Evolutionary conservation across 129 eudicot genomes (phyloP), one percentile per base, ranked within the genome.

Genomic region (Calendula officinalis): DNA sequence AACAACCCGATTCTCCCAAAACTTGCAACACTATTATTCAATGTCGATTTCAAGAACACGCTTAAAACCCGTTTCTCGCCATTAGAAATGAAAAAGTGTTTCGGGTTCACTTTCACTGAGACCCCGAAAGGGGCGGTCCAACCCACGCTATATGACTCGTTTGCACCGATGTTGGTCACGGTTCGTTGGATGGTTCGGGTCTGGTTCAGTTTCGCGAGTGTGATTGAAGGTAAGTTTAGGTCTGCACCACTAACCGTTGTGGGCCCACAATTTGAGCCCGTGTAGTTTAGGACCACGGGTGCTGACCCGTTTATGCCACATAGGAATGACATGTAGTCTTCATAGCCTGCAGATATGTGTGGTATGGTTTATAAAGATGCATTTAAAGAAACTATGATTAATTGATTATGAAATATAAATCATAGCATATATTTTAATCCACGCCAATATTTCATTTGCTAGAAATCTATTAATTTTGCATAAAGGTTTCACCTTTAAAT

Each of bases 231-330:
- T 68, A 87, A 63, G 73, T 91, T 91, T 27, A 91, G 76, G 84
- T 91, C 95, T 16, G 68, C 58, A 8, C 90, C 94, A 1, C 46
- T 76, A 40, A 47, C 49, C 62, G 66, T 76, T 3, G 78, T 47
- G 47, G 56, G 62, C 32, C 86, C 86, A 68, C 98, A 91, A 65
- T 45, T 82, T 22, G 78, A 45, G 3, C 94, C 88, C 0, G 98
- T 87, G 85, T 91, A 91, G 16, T 87, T 91, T 12, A 84, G 61
- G 22, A 91, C 86, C 34, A 84, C 79, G 0, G 90, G 78, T 56
- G 82, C 74, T 47, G 98, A 91, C 17, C 96, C 98, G 49, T 87
- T 91, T 73, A 91, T 91, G 66, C 88, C 98, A 59, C 96, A 91
- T 5, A 91, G 94, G 68, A 91, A 91, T 6, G 98, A 82, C 69